A percentile compares a stretch with the other conserved stretches of the same genome.
Evolutionary conservation across 2,329 filamentous ascomycete genomes (phyloP).

Genomic region (Ophiostoma piceae): DNA sequence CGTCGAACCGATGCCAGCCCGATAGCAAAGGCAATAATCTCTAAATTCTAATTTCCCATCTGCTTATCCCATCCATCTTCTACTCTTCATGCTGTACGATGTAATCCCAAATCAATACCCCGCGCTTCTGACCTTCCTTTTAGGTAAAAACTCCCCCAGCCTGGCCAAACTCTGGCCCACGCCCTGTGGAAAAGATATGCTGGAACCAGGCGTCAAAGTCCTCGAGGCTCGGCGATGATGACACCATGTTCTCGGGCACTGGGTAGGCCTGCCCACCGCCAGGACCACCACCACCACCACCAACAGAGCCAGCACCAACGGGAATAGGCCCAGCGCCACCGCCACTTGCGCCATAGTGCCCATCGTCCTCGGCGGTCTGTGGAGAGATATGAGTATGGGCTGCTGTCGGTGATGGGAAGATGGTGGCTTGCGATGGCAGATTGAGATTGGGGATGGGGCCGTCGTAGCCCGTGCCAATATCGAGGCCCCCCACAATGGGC

Average conservation of each 20-base stretch:
- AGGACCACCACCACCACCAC: not conserved
- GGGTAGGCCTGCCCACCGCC: not conserved
- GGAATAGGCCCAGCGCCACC: not conserved
- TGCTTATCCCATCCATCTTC: not conserved
- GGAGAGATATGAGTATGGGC: conserved; percentile 3
- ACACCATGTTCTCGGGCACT: not conserved
- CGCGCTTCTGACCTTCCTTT: not conserved
- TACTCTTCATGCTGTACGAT: not conserved
- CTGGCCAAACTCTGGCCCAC: conserved; percentile 19
- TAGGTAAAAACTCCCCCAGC: not conserved
- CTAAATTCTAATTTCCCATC: not conserved
- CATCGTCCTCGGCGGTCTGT: not conserved
- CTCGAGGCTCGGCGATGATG: conserved; percentile 20
- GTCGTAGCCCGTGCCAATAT: conserved; percentile 12
- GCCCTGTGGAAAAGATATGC: conserved; percentile 24
- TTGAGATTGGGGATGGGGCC: conserved; percentile 14
- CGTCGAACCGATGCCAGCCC: not conserved
- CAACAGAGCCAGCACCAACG: not conserved
- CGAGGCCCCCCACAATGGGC: not conserved
- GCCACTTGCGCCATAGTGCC: not conserved
- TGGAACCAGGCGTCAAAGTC: conserved; percentile 29
- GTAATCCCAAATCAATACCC: not conserved
- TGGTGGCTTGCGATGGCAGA: conserved; percentile 12
- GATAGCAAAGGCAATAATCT: not conserved
- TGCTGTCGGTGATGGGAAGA: not conserved